Base-by-base conservation (phyloP, 768 basidiomycete species). In the Pleurotus ostreatus region DNA sequence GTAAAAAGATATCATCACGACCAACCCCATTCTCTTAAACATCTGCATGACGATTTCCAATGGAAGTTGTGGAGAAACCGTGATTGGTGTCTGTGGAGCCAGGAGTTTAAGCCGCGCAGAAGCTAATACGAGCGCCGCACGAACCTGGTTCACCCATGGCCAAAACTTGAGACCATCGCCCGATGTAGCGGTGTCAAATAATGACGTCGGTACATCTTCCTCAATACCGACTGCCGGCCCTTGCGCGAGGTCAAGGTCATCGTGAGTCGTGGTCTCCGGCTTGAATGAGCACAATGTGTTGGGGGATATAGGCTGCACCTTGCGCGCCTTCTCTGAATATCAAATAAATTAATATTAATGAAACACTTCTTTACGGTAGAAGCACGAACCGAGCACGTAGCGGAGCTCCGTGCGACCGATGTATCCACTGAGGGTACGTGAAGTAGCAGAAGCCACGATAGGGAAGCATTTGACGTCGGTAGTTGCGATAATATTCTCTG, bases 41-140 rank as follows among this genome's bases (percentile, higher is more conserved):
- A 99, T 73, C 66, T 99, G 94, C 89, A 97, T 93, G 6, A 95
- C 93, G 55, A 98, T 94, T 69, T 99, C 97, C 43, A 99, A 76
- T 0, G 94, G 94, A 40, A 97, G 79, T 60, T 92, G 91, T 1
- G 94, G 88, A 5, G 94, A 88, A 9, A 97, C 94, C 0, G 92
- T 94, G 64, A 99, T 80, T 0, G 96, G 94, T 0, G 94, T 96
- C 97, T 99, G 67, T 38, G 47, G 49, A 44, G 22, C 30, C 16
- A 34, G 49, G 26, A 4, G 52, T 49, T 23, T 26, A 13, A 25
- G 60, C 46, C 48, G 20, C 12, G 23, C 39, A n/a, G 22, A 41
- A 15, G 15, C 20, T 51, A 46, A 20, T 45, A 6, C 20, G 38
- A 34, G 30, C 30, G 30, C 30, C 30, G 9, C 11, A 16, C 78